Percentiles rank a stretch among this genome's conserved stretches.
Conservation (phyloP, 2,329 filamentous ascomycete species). For the Colletotrichum sublineola region DNA sequence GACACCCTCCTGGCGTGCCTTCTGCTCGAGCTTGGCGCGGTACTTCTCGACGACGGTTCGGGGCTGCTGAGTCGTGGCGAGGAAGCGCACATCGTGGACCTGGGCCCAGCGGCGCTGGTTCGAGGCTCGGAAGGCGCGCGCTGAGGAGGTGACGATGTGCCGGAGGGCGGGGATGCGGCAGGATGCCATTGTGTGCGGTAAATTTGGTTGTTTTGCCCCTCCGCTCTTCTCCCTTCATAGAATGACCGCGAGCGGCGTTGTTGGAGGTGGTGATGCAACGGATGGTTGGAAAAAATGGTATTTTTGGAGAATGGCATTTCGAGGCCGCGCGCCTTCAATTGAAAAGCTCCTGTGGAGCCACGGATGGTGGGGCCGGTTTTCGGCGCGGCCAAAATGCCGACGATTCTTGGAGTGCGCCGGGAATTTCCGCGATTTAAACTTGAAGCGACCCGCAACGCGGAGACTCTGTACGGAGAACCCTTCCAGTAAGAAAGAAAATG, state of each 20-base stretch:
- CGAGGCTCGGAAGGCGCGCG: conserved; percentile 51
- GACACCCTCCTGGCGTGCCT: conserved; percentile 81
- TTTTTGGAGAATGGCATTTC: conserved; percentile 30
- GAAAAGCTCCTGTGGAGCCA: conserved; percentile 33
- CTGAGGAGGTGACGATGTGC: conserved; percentile 54
- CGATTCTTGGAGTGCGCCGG: background rate
- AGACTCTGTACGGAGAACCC: background rate
- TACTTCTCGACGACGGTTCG: conserved; percentile 86
- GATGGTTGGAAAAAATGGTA: background rate
- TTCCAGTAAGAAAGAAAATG: no score
- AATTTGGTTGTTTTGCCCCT: background rate
- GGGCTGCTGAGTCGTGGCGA: conserved; percentile 80
- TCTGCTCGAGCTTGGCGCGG: conserved; percentile 83
- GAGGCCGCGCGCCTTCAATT: conserved; percentile 27
- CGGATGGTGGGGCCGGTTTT: conserved; percentile 31
- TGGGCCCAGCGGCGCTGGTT: conserved; percentile 88
- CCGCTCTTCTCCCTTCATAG: background rate
- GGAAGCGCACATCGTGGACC: conserved; percentile 91
- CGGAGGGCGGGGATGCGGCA: conserved; percentile 63
- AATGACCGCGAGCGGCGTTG: background rate
- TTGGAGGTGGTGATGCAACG: conserved; percentile 4
- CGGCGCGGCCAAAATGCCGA: conserved; percentile 11
- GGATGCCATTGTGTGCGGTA: conserved; percentile 60
- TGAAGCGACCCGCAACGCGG: background rate
- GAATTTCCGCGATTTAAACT: no score